Evolutionary conservation across 176 grass and related monocot genomes (phyloP), one percentile per base, ranked within the genome.

Genomic region (Chrysopogon serrulatus): DNA sequence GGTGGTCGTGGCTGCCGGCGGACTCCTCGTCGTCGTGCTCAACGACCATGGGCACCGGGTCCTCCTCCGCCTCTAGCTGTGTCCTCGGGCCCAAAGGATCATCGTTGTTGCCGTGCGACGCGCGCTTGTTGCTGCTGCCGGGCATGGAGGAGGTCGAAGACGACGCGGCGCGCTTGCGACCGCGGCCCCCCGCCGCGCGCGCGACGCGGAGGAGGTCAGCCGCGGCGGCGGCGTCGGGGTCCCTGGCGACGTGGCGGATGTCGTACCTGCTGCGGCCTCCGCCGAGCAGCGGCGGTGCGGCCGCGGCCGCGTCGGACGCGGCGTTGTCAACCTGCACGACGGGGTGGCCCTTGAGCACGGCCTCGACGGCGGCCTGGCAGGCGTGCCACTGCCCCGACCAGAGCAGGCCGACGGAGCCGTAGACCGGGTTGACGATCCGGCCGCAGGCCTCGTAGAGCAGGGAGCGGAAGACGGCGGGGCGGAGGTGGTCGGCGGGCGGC

Each of bases 311-410:
- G 21, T 57, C 86, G 5, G 79, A 27, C 32, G 83, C 39, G 63
- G n/a, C n/a, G n/a, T 76, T 30, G 1, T 76, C 61, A 49, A 88
- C 83, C 57, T 84, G 65, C 5, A 88, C 79, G 83, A 94, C n/a
- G 68, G 79, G 92, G 0, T 48, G 57, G 13, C 92, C 92, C 71
- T 83, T 90, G 79, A 94, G 92, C 23, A 94, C 92, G 61, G 92
- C 88, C 79, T 94, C 92, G 49, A 90, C 92, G 8, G 83, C 92
- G 54, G 79, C 79, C 86, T 94, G 92, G 83, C 88, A 90, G 18
- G 84, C 68, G 42, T 57, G 79, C 92, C 92, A 93, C 35, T 84
- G 16, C 6, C 86, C 88, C 14, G 88, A 90, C 83, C 86, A 94
- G 62, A 94, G 86, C 14, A 94, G 79, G 0, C 92, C 92, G 10